These are phyloP conservation scores for Microbotryum lychnidis-dioicae DNA, from an alignment of 1,284 basidiomycete species.

Conservation along the genomic window DNA sequence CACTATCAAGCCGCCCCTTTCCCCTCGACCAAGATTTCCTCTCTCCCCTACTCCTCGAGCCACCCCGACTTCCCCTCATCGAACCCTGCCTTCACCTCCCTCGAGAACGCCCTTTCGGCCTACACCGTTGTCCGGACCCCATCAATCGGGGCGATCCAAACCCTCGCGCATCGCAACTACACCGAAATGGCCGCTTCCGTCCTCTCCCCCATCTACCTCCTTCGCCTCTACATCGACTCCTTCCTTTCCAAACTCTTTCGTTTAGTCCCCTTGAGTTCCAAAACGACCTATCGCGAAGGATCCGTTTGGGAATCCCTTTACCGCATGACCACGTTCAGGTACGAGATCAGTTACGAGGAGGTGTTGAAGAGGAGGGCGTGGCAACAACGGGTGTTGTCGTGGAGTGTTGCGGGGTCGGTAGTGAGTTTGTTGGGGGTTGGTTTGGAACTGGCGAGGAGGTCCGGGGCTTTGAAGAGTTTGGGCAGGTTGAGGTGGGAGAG, in stretches of 20 bases:
- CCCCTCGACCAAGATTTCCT: constrained; percentile 38
- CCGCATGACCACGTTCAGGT: constrained; percentile 94
- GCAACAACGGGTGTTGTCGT: constrained; percentile 44
- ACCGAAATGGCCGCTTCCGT: constrained; percentile 91
- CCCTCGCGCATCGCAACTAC: constrained; percentile 91
- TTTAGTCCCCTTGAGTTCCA: constrained; percentile 17
- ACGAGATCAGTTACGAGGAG: constrained; percentile 79
- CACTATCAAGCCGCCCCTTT: constrained; percentile 51
- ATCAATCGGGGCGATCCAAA: constrained; percentile 81
- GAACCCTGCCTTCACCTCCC: constrained; percentile 45
- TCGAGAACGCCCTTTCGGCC: constrained; percentile 59
- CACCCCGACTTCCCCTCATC: constrained; percentile 47
- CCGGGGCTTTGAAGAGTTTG: not conserved
- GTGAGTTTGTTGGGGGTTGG: not conserved
- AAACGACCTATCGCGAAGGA: constrained; percentile 9
- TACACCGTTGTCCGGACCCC: constrained; percentile 76
- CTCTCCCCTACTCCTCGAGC: constrained; percentile 35
- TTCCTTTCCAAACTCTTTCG: constrained; percentile 47
- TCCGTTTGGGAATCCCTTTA: constrained; percentile 78
- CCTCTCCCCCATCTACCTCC: constrained; percentile 67
- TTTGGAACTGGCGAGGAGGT: not conserved
- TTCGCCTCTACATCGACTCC: constrained; percentile 69
- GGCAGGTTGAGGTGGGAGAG: too few species aligned
- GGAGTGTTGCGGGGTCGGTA: not conserved
- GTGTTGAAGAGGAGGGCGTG: constrained; percentile 55